Base-by-base conservation (phyloP, 2,329 filamentous ascomycete genomes). In the Beauveria sp. region DNA sequence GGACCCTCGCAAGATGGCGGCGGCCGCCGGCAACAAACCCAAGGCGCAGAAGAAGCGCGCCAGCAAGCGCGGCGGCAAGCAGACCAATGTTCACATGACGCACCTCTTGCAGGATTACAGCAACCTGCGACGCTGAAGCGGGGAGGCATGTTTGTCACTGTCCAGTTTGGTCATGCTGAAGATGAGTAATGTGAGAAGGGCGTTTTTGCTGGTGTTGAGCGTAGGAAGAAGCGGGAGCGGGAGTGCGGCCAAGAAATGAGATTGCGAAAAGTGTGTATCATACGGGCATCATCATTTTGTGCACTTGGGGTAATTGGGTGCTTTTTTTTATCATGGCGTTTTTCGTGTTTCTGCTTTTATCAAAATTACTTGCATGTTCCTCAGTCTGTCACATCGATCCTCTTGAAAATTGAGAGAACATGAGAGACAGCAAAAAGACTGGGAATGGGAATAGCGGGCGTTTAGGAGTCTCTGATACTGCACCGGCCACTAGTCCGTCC, bases 81-180 rank as follows among this genome's bases (percentile, higher is more conserved):
- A 88, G 61, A 96, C 91, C 28, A 96, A 96, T 71, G 86, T 85
- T 30, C 92, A 96, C 72, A 96, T 96, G 91, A 81, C 82, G 67
- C 85, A 88, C 65, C 82, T 96, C 63, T 80, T 96, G 70, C 87
- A 91, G 76, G 90, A 93, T 71, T 92, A 79, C 70, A 81, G 78
- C 64, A 73, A 77, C 58, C 70, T 78, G 66, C 76, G 79, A 67
- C 70, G 77, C 62, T 80, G 67, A 73, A 16, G 34, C 34, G 14
- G 34, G 34, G 18, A 14, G 20, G 26, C 3, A 34, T 37, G 26
- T 16, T 18, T 34, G 40, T 22, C 9, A 3, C 14, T 47, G 20
- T 30, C n/a, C 1, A 44, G n/a, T 20, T n/a, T 22, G 20, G 30
- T 22, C 8, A 5, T 26, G 20, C 7, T 16, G 12, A 16, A 37